Percentiles rank a stretch among this genome's conserved stretches.
Conservation (phyloP, 2,329 filamentous ascomycete species). For the Seiridium unicorne region DNA sequence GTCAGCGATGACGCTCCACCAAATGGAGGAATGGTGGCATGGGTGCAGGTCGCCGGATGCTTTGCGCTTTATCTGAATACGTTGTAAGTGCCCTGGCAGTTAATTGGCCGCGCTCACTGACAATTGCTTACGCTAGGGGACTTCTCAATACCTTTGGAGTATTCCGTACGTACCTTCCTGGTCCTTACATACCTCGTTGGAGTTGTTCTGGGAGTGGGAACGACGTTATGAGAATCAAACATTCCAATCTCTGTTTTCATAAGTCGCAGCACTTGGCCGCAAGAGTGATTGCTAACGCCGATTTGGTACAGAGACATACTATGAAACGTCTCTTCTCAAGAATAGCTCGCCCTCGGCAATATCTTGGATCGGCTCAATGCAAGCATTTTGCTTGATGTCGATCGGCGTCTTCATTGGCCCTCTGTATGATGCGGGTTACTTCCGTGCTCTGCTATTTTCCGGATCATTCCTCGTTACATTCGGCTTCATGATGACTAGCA, state of each 20-base stretch:
- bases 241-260: no score
- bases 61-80: conserved; percentile 3
- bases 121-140: not conserved
- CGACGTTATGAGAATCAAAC: no score
- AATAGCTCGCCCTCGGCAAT: conserved; percentile 21
- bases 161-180: not conserved
- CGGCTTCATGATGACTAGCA: conserved; percentile 6
- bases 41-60: conserved; percentile 22
- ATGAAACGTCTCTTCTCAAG: conserved; percentile 15
- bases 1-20: conserved; percentile 6
- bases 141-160: not conserved
- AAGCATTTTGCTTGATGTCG: conserved; percentile 26
- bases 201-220: no score
- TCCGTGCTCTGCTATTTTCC: conserved; percentile 19
- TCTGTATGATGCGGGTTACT: conserved; percentile 28
- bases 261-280: no score
- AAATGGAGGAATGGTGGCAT: conserved; percentile 21
- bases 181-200: no score
- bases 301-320: conserved; percentile 18
- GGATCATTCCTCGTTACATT: conserved; percentile 18
- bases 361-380: conserved; percentile 28
- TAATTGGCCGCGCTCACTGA: not conserved
- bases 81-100: not conserved
- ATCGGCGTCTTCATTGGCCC: conserved; percentile 27
- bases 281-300: no score